Evolutionary conservation across 345 rosid species (phyloP).

Genomic region (Raphanus sativus): DNA sequence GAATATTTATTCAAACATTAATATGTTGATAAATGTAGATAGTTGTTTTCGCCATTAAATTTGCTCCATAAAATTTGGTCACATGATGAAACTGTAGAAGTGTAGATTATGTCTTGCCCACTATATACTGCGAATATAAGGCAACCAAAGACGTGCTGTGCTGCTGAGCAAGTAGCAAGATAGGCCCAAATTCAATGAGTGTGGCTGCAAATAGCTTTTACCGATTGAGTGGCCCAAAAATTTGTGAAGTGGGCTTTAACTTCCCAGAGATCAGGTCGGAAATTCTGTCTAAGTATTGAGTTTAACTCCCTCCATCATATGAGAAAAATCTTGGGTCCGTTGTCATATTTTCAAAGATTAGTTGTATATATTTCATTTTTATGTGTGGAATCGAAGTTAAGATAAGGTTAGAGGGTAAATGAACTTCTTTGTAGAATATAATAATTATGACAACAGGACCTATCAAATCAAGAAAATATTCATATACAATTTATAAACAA

Average conservation of each 20-base stretch:
- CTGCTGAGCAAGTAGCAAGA: neutral
- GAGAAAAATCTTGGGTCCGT: neutral
- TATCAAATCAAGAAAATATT: conserved; percentile 6
- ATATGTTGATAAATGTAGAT: neutral
- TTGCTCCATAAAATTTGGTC: neutral
- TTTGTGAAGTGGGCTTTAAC: neutral
- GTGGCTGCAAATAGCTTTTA: neutral
- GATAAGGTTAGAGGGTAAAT: neutral
- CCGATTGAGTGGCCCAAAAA: neutral
- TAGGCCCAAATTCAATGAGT: neutral
- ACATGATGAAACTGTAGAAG: neutral
- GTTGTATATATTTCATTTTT: neutral
- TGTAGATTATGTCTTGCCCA: neutral
- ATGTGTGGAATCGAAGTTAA: conserved; percentile 3
- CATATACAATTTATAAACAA: neutral
- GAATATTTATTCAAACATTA: neutral
- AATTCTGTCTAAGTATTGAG: neutral
- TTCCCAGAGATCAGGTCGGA: neutral
- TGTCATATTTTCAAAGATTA: neutral
- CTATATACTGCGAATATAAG: neutral
- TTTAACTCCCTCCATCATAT: neutral
- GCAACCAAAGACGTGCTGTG: neutral
- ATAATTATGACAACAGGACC: neutral
- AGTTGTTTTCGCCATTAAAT: neutral
- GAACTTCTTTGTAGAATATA: neutral